These are phyloP conservation scores for Trichoderma gracile DNA, from an alignment of 2,329 filamentous ascomycete species.

Conservation along the genomic window DNA sequence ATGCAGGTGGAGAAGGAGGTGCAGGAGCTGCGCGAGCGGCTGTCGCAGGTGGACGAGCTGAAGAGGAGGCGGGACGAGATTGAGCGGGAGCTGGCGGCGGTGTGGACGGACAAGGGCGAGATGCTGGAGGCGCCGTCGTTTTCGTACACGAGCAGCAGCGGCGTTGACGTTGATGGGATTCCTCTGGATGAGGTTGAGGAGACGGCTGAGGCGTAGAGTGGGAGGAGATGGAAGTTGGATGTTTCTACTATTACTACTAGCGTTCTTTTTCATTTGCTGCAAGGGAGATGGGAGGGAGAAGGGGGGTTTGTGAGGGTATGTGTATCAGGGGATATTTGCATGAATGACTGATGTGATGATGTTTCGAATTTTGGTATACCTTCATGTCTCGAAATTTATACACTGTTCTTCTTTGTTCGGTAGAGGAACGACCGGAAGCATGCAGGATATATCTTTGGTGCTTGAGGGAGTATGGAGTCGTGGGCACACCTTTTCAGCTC, in stretches of 20 bases:
- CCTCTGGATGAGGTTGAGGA: conserved; percentile 5
- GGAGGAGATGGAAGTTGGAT: too few species aligned
- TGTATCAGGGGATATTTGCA: not conserved
- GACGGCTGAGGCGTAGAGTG: conserved; percentile 6
- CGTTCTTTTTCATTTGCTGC: not conserved
- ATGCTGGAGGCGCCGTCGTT: conserved; percentile 50
- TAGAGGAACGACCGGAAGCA: too few species aligned
- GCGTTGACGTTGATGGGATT: conserved; percentile 29
- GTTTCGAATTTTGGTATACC: not conserved
- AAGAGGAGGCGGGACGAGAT: conserved; percentile 77
- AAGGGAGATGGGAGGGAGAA: not conserved
- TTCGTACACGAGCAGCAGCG: too few species aligned
- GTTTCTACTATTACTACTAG: too few species aligned
- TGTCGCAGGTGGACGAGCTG: conserved; percentile 83
- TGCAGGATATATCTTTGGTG: not conserved
- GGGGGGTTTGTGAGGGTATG: not conserved
- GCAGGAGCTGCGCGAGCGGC: conserved; percentile 74
- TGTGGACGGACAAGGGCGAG: conserved; percentile 59
- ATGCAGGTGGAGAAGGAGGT: conserved; percentile 90
- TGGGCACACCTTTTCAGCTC: not conserved
- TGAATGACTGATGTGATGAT: not conserved
- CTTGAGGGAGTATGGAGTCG: too few species aligned
- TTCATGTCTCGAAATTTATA: not conserved
- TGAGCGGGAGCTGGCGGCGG: conserved; percentile 71
- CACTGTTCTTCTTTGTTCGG: not conserved